Evolutionary conservation across 2,329 filamentous ascomycete species (phyloP), one percentile per base, ranked within the genome.

Genomic region (Aspergillus novoparasiticus): DNA sequence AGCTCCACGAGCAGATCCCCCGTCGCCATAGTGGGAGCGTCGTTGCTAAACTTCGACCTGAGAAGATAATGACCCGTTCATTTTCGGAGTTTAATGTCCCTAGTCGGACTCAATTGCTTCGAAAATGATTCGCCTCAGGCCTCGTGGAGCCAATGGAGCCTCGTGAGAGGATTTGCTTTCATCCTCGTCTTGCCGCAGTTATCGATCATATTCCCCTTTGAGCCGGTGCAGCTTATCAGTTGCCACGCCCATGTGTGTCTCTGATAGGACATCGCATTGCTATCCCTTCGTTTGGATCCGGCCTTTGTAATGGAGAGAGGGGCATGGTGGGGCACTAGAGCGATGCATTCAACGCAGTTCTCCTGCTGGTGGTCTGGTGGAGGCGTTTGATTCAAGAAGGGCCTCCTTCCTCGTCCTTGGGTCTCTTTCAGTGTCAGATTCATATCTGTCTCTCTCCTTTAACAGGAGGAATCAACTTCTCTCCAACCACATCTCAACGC

Each of bases 201-300:
- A 59, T 64, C 32, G 48, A 64, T 46, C 46, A 57, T 57, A 21
- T 61, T 56, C 51, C 57, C 58, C 36, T 59, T 59, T 48, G 46
- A 61, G 59, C 57, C 58, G 41, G 50, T 57, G 50, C 46, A 19
- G 46, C 34, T 58, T 60, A 68, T 68, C 60, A 50, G 57, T 65
- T 58, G 55, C 61, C 55, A 28, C 58, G 66, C 68, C 72, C 75
- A 76, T 76, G 75, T 77, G 75, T 75, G 32, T 48, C 57, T 59
- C 60, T 76, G 75, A 76, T 76, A 76, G 75, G 75, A 67, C 64
- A 59, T 65, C 60, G 59, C 48, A 48, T 60, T 60, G 50, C 56
- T 56, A 57, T 62, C 61, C 62, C 53, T 36, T 46, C 60, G 19
- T 62, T 67, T 56, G 61, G 50, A 58, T 36, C 60, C 61, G 62